Percentiles rank a stretch among this genome's conserved stretches.
These are phyloP conservation scores for Pseudocercospora crystallina DNA, from an alignment of 2,329 filamentous ascomycete genomes.

Conservation along the genomic window DNA sequence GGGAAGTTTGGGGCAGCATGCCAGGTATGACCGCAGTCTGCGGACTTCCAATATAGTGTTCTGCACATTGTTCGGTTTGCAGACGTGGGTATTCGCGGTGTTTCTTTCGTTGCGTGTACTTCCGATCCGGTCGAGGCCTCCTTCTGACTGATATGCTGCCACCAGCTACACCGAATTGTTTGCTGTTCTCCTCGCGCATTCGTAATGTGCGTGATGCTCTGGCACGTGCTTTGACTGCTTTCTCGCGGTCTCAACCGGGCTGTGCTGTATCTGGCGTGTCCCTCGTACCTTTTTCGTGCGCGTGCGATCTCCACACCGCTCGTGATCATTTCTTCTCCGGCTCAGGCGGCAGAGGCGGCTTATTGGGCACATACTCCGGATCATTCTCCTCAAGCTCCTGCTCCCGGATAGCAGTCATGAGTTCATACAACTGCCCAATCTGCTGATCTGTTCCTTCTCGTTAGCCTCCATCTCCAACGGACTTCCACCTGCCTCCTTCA, in stretches of 20 bases:
- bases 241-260: too few relatives aligned
- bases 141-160: too few relatives aligned
- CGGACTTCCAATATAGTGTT: slow-evolving; percentile 46
- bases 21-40: slow-evolving; percentile 51
- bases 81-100: too few relatives aligned
- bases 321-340: slow-evolving; percentile 9
- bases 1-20: slow-evolving; percentile 7
- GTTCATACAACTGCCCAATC: slow-evolving; percentile 86
- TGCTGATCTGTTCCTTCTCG: slow-evolving; percentile 69
- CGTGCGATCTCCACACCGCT: too few relatives aligned
- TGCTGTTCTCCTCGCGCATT: too few relatives aligned
- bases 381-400: slow-evolving; percentile 51
- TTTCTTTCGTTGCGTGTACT: too few relatives aligned
- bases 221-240: too few relatives aligned
- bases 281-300: too few relatives aligned
- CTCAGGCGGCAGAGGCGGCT: slow-evolving; percentile 16
- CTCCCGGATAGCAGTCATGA: slow-evolving; percentile 78
- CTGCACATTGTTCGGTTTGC: slow-evolving; percentile 44
- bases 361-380: slow-evolving; percentile 26
- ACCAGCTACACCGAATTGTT: too few relatives aligned
- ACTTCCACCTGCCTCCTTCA: not conserved
- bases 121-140: too few relatives aligned
- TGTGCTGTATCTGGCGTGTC: too few relatives aligned
- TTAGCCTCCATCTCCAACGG: not conserved
- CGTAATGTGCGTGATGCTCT: too few relatives aligned